Evolutionary conservation across 2,329 filamentous ascomycete species (phyloP).

Genomic region (Knoxdaviesia capensis): DNA sequence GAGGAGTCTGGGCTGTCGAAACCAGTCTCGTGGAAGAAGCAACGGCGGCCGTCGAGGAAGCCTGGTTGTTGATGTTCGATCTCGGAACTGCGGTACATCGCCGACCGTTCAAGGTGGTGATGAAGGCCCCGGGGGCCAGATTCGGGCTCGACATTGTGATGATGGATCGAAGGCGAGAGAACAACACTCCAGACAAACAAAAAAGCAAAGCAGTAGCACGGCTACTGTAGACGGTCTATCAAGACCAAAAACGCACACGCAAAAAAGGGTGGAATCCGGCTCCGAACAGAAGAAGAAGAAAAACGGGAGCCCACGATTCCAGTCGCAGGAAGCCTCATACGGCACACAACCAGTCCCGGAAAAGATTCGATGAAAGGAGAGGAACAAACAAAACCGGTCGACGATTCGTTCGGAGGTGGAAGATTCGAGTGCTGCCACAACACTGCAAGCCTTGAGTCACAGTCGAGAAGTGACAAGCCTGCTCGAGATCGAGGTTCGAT

Average conservation of each 20-base stretch:
- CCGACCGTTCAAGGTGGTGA: constrained; percentile 27
- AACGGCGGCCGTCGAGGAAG: constrained; percentile 7
- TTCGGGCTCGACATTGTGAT: constrained; percentile 21
- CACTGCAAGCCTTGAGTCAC: too few relatives aligned
- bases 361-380: too few relatives aligned
- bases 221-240: too few relatives aligned
- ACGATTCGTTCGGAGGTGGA: too few relatives aligned
- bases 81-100: constrained; percentile 33
- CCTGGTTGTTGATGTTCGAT: constrained; percentile 6
- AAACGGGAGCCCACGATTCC: neutral
- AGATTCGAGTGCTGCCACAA: too few relatives aligned
- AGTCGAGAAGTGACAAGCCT: too few relatives aligned
- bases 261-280: too few relatives aligned
- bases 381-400: too few relatives aligned
- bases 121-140: constrained; percentile 24
- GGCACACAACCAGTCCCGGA: too few relatives aligned
- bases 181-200: neutral
- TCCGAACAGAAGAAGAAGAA: neutral
- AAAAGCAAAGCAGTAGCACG: neutral
- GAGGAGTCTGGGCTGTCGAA: neutral
- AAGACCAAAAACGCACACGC: too few relatives aligned
- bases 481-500: too few relatives aligned
- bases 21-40: constrained; percentile 4
- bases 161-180: neutral
- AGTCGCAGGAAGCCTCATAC: too few relatives aligned